These are phyloP conservation scores for Akanthomyces muscarius DNA, from an alignment of 2,329 filamentous ascomycete genomes.

Conservation along the genomic window DNA sequence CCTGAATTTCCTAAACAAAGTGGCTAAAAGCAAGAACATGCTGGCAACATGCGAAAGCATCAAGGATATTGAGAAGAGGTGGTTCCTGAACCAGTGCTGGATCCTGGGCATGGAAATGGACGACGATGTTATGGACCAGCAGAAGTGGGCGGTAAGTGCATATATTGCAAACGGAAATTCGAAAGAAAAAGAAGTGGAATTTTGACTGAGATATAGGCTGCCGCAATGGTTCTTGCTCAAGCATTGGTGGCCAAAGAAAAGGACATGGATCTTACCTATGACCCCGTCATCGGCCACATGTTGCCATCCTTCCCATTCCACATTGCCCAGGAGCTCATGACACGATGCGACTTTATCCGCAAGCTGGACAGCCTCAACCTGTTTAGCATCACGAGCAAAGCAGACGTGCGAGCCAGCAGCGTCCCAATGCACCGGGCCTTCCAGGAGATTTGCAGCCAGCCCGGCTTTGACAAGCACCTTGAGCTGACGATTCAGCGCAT, in stretches of 20 bases:
- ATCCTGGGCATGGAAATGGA: slow-evolving; percentile 74
- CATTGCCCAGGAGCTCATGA: slow-evolving; percentile 88
- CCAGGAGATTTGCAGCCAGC: slow-evolving; percentile 70
- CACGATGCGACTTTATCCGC: slow-evolving; percentile 88
- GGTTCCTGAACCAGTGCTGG: slow-evolving; percentile 74
- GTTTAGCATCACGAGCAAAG: slow-evolving; percentile 85
- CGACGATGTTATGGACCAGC: slow-evolving; percentile 97
- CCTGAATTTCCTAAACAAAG: slow-evolving; percentile 79
- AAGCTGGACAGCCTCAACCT: slow-evolving; percentile 90
- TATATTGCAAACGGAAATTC: not conserved
- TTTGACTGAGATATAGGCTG: slow-evolving; percentile 52
- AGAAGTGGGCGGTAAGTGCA: slow-evolving; percentile 80
- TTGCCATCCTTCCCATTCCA: slow-evolving; percentile 79
- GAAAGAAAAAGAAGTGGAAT: not conserved
- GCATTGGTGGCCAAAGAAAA: slow-evolving; percentile 82
- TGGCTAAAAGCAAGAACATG: slow-evolving; percentile 85
- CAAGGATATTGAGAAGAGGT: slow-evolving; percentile 65
- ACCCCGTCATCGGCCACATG: slow-evolving; percentile 64
- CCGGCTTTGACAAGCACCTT: slow-evolving; percentile 77
- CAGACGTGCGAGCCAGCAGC: slow-evolving; percentile 84
- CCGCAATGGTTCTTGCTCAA: slow-evolving; percentile 88
- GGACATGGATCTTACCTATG: slow-evolving; percentile 61
- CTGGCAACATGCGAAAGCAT: slow-evolving; percentile 71
- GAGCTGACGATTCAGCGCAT: slow-evolving; percentile 83
- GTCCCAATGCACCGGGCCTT: slow-evolving; percentile 97